Evolutionary conservation across 345 rosid genomes (phyloP).

Genomic region (Theobroma cacao): DNA sequence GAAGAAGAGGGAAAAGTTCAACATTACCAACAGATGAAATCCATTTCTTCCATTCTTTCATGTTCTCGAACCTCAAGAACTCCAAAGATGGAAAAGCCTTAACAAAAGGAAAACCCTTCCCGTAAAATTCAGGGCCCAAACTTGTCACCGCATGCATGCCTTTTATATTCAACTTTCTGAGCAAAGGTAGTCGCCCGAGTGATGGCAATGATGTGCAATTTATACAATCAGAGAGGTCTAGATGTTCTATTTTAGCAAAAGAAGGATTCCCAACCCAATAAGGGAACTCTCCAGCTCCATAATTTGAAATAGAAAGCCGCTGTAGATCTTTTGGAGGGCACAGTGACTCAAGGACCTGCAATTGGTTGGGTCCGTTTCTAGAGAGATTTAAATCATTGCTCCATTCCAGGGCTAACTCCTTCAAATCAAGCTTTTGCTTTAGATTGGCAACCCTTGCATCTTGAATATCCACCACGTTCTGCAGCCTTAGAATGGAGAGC

Average conservation of each 20-base stretch:
- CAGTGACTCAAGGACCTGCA: slow-evolving; percentile 15
- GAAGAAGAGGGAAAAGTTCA: slow-evolving; percentile 22
- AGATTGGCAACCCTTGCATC: slow-evolving; percentile 20
- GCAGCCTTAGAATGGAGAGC: slow-evolving; percentile 17
- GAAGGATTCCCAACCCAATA: slow-evolving; percentile 30
- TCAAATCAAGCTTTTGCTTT: slow-evolving; percentile 16
- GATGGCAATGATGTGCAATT: slow-evolving; percentile 24
- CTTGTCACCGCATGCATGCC: slow-evolving; percentile 19
- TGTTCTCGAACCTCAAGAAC: slow-evolving; percentile 15
- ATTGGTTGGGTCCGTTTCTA: background rate
- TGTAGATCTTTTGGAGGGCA: slow-evolving; percentile 20
- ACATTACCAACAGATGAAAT: background rate
- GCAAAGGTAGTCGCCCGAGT: slow-evolving; percentile 26
- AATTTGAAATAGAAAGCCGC: slow-evolving; percentile 13
- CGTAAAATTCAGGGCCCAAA: slow-evolving; percentile 25
- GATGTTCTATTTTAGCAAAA: slow-evolving; percentile 9
- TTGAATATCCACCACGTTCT: slow-evolving; percentile 15
- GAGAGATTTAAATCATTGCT: background rate
- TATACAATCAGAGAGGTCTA: slow-evolving; percentile 11
- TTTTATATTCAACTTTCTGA: slow-evolving; percentile 13
- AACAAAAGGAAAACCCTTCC: background rate
- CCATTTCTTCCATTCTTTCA: slow-evolving; percentile 32
- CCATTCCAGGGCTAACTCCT: slow-evolving; percentile 17
- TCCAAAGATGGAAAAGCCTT: slow-evolving; percentile 23
- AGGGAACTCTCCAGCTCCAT: slow-evolving; percentile 24